Base-by-base conservation (phyloP, 1,139 yeast genomes). In the Candida smagusa region DNA sequence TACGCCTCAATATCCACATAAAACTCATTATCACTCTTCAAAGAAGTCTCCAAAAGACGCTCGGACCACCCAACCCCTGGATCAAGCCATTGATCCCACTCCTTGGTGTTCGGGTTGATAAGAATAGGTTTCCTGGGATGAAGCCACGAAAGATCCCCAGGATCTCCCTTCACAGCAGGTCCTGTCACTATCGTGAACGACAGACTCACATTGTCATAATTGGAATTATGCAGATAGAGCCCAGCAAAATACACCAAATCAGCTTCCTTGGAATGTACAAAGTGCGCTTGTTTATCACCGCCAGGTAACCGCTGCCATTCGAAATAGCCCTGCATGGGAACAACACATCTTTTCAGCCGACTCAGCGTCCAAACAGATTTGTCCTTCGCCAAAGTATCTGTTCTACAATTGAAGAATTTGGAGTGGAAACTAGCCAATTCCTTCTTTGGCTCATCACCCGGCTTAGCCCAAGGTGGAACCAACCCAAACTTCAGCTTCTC, bases 321-420 rank as follows among this genome's bases (percentile, higher is more conserved):
- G 53, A 77, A 89, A 57, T 89, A 90, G 0, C 97, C 97, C 50
- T 77, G 77, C 30, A 85, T 74, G 0, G 95, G 90, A 0, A 88
- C 77, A 1, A 82, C 81, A 54, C 96, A 89, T 29, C 87, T 56
- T 6, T 49, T 45, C 12, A 58, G 50, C 23, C 68, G 55, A 7
- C 65, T 56, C 9, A 73, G 49, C 21, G 61, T 66, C 89, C 90
- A 84, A 23, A 79, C 58, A 24, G 66, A 60, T 28, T 67, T 61
- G 1, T 58, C 58, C 23, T 64, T 62, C 0, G 60, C 59, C 8
- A 84, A 49, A 1, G 79, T 68, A 45, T 84, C 94, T 35, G 61
- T 60, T 30, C 88, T 61, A 19, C 92, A 86, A 58, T 84, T 84
- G 61, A 84, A 82, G 36, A 56, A 59, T 30, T 53, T 56, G 7